Evolutionary conservation across 2,329 filamentous ascomycete genomes (phyloP).

Genomic region (Cladophialophora carrionii): DNA sequence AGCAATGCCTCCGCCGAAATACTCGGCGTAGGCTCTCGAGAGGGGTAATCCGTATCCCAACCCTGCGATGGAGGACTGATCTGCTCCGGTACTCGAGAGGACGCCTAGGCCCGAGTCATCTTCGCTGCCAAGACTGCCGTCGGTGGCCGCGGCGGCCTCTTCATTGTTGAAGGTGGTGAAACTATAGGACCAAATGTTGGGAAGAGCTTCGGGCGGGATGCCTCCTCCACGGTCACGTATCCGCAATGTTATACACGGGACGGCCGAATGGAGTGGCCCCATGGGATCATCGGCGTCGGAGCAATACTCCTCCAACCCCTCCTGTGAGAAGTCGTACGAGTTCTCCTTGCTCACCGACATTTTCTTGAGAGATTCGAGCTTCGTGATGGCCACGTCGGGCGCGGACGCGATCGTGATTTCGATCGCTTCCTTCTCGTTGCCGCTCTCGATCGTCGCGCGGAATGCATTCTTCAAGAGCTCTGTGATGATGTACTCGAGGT

Average conservation of each 20-base stretch:
- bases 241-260: constrained; percentile 87
- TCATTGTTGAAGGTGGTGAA: constrained; percentile 91
- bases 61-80: constrained; percentile 83
- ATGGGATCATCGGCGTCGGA: constrained; percentile 30
- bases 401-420: constrained; percentile 87
- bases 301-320: constrained; percentile 37
- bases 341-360: constrained; percentile 34
- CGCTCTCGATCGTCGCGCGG: constrained; percentile 84
- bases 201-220: constrained; percentile 79
- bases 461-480: constrained; percentile 97
- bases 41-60: constrained; percentile 90
- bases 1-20: constrained; percentile 92
- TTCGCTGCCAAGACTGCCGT: constrained; percentile 53
- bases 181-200: constrained; percentile 93
- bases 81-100: constrained; percentile 71
- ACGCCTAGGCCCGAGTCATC: constrained; percentile 69
- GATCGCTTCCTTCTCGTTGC: constrained; percentile 77
- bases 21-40: constrained; percentile 92
- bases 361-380: constrained; percentile 36
- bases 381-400: constrained; percentile 53
- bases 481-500: constrained; percentile 95
- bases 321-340: constrained; percentile 36
- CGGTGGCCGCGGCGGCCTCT: constrained; percentile 48
- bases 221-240: constrained; percentile 95
- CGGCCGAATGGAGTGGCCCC: constrained; percentile 50